Base-by-base conservation (phyloP, 108 stramenopile species). In the Skeletonema costatum region DNA sequence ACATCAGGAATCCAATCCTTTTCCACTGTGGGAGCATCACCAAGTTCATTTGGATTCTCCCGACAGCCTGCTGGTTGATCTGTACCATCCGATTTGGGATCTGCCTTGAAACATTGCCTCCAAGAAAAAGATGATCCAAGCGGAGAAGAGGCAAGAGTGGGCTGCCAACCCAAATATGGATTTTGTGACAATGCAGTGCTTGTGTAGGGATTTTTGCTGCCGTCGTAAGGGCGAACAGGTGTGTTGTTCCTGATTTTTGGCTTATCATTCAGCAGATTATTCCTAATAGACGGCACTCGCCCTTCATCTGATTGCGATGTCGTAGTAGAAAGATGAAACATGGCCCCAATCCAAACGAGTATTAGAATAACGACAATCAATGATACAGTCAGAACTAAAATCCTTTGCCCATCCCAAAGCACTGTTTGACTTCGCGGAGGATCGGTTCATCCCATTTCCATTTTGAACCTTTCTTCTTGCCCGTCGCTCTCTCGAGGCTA, bases 161-260 rank as follows among this genome's bases (percentile, higher is more conserved):
- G 88, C 73, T 92, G 91, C 91, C 91, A 92, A 59, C 88, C 88
- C 42, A 84, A 74, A 76, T 86, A 82, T 25, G 89, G 86, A 82
- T 86, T 88, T 29, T 71, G 35, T 21, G 30, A 9, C 41, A 83
- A 35, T 19, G 82, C 75, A 5, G 64, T 60, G 9, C 10, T 10
- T 48, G 82, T 83, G 71, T 83, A 83, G 33, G 74, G 74, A 69
- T 70, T 67, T 31, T 53, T 21, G 16, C 59, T 41, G n/a, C 53
- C 25, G 10, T 70, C 64, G 68, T 17, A 12, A 13, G 39, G 16
- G 42, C 31, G 11, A 63, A 44, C 14, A 46, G 16, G 41, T 14
- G 8, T 2, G 46, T 63, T 11, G 25, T 25, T 25, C 25, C 0
- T 25, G 17, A 51, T 48, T 61, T 63, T 35, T 46, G 25, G 63